A percentile compares a stretch with the other conserved stretches of the same genome.
Evolutionary conservation across 1,284 basidiomycete species (phyloP).

Genomic region (Ganoderma leucocontextum): DNA sequence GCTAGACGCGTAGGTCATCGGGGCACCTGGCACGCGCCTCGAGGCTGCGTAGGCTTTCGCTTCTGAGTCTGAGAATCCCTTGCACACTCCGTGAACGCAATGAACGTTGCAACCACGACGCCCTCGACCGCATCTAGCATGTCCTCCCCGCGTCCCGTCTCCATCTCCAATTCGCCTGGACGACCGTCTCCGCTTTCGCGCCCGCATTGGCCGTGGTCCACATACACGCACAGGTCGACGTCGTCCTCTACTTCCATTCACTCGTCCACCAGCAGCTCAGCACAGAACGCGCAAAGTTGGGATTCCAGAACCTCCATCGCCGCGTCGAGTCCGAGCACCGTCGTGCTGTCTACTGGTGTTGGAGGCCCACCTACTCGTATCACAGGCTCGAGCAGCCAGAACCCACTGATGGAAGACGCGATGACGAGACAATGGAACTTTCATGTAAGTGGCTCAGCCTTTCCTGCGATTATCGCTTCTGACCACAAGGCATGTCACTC

Average conservation of each 20-base stretch:
- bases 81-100: conserved; percentile 1
- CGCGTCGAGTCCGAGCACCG: conserved; percentile 37
- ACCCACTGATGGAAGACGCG: conserved; percentile 45
- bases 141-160: conserved; percentile 53
- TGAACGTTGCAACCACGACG: conserved; percentile 15
- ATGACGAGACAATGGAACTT: conserved; percentile 70
- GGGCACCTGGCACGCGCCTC: background rate
- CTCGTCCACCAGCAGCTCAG: conserved; percentile 36
- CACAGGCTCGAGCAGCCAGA: conserved; percentile 29
- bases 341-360: conserved; percentile 33
- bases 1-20: conserved; percentile 11
- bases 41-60: conserved; percentile 5
- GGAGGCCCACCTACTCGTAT: conserved; percentile 25
- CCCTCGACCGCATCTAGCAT: conserved; percentile 35
- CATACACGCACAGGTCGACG: conserved; percentile 47
- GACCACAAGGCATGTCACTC: background rate
- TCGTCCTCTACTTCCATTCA: conserved; percentile 41
- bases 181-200: conserved; percentile 55
- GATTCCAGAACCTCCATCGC: conserved; percentile 38
- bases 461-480: background rate
- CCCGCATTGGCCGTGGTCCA: conserved; percentile 68
- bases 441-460: conserved; percentile 49
- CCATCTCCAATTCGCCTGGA: conserved; percentile 51
- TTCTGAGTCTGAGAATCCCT: conserved; percentile 7
- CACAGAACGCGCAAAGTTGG: conserved; percentile 37